Evolutionary conservation across 176 grass and related monocot genomes (phyloP).

Genomic region (Avena insularis): DNA sequence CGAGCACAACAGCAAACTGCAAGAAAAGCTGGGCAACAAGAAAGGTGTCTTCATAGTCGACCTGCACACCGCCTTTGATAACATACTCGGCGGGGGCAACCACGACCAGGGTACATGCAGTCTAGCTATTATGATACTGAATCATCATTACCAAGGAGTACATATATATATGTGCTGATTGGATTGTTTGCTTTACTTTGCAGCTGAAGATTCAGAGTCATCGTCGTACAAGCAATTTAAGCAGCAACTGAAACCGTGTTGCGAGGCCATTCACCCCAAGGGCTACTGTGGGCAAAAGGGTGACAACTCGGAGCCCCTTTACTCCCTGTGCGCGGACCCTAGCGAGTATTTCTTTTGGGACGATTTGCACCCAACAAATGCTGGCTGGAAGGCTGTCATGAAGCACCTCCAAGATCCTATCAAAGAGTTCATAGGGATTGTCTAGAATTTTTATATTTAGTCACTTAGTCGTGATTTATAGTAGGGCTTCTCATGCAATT

Average conservation of each 20-base stretch:
- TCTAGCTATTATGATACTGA: too few species aligned
- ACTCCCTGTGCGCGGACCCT: background rate
- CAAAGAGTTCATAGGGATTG: background rate
- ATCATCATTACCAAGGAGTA: too few species aligned
- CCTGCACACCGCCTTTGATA: background rate
- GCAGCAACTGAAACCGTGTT: conserved; percentile 36
- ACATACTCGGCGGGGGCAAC: conserved; percentile 27
- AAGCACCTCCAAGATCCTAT: background rate
- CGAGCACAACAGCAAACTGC: background rate
- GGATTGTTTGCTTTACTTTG: background rate
- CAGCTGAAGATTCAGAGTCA: background rate
- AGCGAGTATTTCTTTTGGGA: conserved; percentile 49
- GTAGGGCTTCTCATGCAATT: too few species aligned
- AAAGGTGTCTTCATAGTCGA: background rate
- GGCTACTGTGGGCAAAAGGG: conserved; percentile 27
- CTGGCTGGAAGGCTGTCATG: conserved; percentile 30
- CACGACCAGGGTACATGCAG: background rate
- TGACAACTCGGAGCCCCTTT: background rate
- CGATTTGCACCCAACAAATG: conserved; percentile 28
- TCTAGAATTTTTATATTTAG: too few species aligned
- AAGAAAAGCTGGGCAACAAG: background rate
- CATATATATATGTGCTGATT: too few species aligned
- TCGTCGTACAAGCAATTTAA: conserved; percentile 1
- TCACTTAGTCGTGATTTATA: too few species aligned
- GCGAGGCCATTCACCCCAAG: background rate